These are phyloP conservation scores for Trametes gibbosa DNA, from an alignment of 768 basidiomycete genomes.

Conservation along the genomic window DNA sequence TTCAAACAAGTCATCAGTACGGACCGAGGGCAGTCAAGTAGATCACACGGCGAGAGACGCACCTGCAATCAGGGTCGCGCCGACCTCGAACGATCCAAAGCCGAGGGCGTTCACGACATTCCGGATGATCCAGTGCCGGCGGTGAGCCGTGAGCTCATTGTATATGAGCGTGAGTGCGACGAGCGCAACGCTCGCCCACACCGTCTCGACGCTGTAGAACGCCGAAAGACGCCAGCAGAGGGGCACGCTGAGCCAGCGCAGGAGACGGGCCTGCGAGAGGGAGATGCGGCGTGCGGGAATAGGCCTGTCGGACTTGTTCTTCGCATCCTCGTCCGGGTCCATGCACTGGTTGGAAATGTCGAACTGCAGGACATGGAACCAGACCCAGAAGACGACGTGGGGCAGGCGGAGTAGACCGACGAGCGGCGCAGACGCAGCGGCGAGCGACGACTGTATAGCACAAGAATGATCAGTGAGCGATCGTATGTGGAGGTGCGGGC, in stretches of 20 bases:
- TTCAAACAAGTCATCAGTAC: background rate
- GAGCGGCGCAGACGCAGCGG: conserved; percentile 16
- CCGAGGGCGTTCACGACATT: conserved; percentile 21
- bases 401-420: background rate
- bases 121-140: conserved; percentile 16
- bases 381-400: conserved; percentile 25
- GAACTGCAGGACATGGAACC: conserved; percentile 33
- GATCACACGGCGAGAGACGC: background rate
- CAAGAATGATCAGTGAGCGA: background rate
- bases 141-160: conserved; percentile 23
- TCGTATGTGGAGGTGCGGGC: background rate
- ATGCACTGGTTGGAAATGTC: conserved; percentile 27
- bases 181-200: conserved; percentile 17
- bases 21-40: background rate
- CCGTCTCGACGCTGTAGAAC: conserved; percentile 12
- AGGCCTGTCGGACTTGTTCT: conserved; percentile 28
- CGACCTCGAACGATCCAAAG: conserved; percentile 22
- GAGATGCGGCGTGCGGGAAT: conserved; percentile 25
- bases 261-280: conserved; percentile 4
- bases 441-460: conserved; percentile 14
- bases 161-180: conserved; percentile 19
- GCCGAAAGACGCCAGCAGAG: conserved; percentile 14
- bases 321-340: conserved; percentile 24
- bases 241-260: conserved; percentile 26
- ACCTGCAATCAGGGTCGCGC: conserved; percentile 24